Evolutionary conservation across 2,329 filamentous ascomycete species (phyloP).

Genomic region (Penicillium sp.): DNA sequence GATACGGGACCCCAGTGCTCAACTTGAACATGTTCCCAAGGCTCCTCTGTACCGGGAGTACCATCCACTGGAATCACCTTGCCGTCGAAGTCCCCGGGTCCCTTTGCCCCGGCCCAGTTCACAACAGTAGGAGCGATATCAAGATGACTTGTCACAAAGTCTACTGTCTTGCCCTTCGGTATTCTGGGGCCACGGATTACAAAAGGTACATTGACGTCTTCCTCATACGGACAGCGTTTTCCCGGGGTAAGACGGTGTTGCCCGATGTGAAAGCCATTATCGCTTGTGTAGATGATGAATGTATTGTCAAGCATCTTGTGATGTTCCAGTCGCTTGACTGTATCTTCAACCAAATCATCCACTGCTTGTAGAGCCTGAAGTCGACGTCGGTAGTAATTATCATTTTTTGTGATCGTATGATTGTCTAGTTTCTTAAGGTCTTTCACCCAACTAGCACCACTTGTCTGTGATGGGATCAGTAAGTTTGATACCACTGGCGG

Average conservation of each 20-base stretch:
- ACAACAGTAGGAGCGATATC: constrained; percentile 66
- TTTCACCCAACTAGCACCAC: constrained; percentile 50
- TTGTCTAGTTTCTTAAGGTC: constrained; percentile 47
- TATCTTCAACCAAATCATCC: constrained; percentile 54
- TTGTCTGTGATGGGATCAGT: constrained; percentile 26
- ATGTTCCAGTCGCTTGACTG: constrained; percentile 45
- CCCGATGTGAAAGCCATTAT: constrained; percentile 63
- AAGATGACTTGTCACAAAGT: constrained; percentile 62
- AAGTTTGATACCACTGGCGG: not conserved
- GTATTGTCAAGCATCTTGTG: constrained; percentile 51
- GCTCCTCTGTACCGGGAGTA: constrained; percentile 25
- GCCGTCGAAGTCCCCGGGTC: constrained; percentile 59
- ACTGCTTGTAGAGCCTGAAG: constrained; percentile 55
- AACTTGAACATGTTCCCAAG: constrained; percentile 59
- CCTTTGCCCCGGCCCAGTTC: constrained; percentile 38
- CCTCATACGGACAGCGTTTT: constrained; percentile 60
- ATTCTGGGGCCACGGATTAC: constrained; percentile 62
- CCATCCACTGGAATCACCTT: constrained; percentile 50
- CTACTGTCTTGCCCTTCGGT: constrained; percentile 39
- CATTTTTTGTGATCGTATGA: constrained; percentile 52
- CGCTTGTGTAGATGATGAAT: constrained; percentile 61
- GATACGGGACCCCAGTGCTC: constrained; percentile 57
- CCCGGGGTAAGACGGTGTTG: constrained; percentile 61
- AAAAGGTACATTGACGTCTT: constrained; percentile 62
- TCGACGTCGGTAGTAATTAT: constrained; percentile 53